Base-by-base conservation (phyloP, 2,329 filamentous ascomycete genomes). In the Fragosphaeria purpurea region DNA sequence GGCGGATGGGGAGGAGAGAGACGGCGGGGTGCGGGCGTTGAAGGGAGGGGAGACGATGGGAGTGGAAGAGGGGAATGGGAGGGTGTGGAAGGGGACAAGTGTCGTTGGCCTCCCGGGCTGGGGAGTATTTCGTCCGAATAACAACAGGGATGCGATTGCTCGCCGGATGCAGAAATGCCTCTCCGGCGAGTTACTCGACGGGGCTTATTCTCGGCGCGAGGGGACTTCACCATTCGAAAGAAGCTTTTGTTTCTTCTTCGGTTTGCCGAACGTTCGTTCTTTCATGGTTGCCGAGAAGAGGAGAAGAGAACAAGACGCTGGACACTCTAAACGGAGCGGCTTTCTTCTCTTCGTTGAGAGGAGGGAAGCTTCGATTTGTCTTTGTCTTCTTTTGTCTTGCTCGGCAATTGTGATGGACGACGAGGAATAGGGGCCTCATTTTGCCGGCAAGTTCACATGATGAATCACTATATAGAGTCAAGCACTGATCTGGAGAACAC, bases 161-260 rank as follows among this genome's bases (percentile, higher is more conserved):
- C 66, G 60, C 56, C 63, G 55, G 59, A 65, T 40, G 47, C 54
- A 50, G 52, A 53, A 50, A 57, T 71, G 65, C 49, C 60, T 58
- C 56, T 59, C 63, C 54, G 65, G 40, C 67, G 70, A 77, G 87
- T 95, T 94, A 97, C 91, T 95, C 90, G 89, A 97, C 95, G 91
- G 91, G 91, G 91, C 91, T 96, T 89, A 97, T 95, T 96, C 88
- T 96, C 86, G 91, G 89, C 79, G 86, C 90, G 89, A 95, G 88
- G 86, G 85, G 71, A 70, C 67, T 70, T 64, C 63, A 65, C 51
- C 38, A 11, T 68, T 62, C 62, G 22, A 65, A 53, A 39, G 22
- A 46, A 31, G 4, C 34, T 34, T 46, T 22, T 46, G 8, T 31
- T 22, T 22, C 22, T 22, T 22, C 22, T 22, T 22, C 22, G 22